A percentile compares a stretch with the other conserved stretches of the same genome.
Evolutionary conservation across 441 rosid genomes (phyloP).

Genomic region (Kokia cookei): DNA sequence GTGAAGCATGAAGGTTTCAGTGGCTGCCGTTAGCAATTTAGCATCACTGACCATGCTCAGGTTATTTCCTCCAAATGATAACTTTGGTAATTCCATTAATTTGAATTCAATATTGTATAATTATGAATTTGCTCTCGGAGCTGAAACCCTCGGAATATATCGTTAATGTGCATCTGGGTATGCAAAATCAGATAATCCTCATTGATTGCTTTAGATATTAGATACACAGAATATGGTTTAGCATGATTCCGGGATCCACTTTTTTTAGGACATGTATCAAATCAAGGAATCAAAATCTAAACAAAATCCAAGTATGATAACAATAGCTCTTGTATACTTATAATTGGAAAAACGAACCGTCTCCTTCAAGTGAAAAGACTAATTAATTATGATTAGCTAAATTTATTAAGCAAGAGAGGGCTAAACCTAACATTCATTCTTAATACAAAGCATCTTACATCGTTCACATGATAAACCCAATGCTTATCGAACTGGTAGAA

Average conservation of each 20-base stretch:
- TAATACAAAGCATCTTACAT: no score
- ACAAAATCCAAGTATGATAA: no score
- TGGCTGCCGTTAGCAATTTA: slow-evolving; percentile 88
- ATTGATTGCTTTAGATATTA: not conserved
- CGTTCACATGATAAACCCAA: no score
- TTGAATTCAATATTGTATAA: not conserved
- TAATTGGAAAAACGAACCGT: no score
- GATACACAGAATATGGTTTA: not conserved
- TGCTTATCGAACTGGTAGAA: not conserved
- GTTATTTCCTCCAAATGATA: slow-evolving; percentile 20
- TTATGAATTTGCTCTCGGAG: not conserved
- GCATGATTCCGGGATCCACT: not conserved
- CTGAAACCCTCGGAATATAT: not conserved
- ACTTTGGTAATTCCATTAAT: not conserved
- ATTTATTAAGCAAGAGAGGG: no score
- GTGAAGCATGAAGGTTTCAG: slow-evolving; percentile 84
- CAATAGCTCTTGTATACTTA: no score
- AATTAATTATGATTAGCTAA: no score
- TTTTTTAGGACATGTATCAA: no score
- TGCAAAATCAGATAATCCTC: not conserved
- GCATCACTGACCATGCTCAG: slow-evolving; percentile 98
- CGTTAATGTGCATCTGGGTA: no score
- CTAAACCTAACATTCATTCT: no score
- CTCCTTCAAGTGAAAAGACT: no score
- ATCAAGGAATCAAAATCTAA: no score